A percentile compares a stretch with the other conserved stretches of the same genome.
Evolutionary conservation across 768 basidiomycete genomes (phyloP).

Genomic region (Leccinum variicolor): DNA sequence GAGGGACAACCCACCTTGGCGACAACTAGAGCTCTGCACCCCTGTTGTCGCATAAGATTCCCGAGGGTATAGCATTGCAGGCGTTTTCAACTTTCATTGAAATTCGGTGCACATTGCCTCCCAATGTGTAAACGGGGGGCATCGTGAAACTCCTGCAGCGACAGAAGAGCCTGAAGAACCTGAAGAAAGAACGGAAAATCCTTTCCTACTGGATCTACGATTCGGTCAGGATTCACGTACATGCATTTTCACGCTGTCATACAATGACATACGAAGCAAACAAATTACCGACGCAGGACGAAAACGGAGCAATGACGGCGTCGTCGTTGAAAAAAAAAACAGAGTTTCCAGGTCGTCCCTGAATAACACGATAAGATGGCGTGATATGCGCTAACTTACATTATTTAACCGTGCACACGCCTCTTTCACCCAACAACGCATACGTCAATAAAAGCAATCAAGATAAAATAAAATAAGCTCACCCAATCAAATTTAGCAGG

Average conservation of each 20-base stretch:
- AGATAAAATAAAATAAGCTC: neutral
- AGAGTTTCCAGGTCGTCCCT: neutral
- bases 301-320: neutral
- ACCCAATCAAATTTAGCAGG: neutral
- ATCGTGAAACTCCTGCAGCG: neutral
- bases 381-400: neutral
- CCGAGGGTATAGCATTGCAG: neutral
- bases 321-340: neutral
- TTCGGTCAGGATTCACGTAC: too few relatives aligned
- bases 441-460: neutral
- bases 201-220: too few relatives aligned
- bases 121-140: neutral
- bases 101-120: neutral
- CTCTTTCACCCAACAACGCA: neutral
- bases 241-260: too few relatives aligned
- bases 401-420: conserved; percentile 6
- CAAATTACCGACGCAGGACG: too few relatives aligned
- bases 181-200: neutral
- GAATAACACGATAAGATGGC: neutral
- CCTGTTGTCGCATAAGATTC: neutral
- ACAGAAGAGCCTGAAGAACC: neutral
- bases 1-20: neutral
- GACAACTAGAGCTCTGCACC: neutral
- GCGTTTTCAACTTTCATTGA: neutral
- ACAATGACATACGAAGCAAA: too few relatives aligned